A percentile compares a stretch with the other conserved stretches of the same genome.
phyloP scores from a whole-genome alignment of 805 yeast genomes.

The Zygoascus biomembranicola region DNA sequence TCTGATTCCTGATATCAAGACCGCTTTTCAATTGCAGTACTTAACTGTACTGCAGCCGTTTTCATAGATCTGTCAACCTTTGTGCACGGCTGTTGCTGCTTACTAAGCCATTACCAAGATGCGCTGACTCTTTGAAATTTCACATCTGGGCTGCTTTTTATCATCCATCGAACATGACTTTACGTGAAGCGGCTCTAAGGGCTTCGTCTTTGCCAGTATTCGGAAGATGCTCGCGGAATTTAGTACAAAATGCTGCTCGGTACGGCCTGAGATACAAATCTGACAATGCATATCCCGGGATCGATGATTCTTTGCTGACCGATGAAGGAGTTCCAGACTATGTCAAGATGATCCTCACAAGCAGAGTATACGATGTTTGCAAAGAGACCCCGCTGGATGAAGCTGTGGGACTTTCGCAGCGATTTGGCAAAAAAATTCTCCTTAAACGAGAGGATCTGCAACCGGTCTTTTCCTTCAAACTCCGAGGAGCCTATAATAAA shows the following conservation, averaged over 20 bases:
- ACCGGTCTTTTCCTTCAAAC: constrained; percentile 92
- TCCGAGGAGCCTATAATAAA: constrained; percentile 97
- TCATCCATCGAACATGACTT: neutral
- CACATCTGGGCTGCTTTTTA: neutral
- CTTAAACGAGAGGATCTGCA: constrained; percentile 87
- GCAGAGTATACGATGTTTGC: constrained; percentile 91
- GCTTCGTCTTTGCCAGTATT: neutral
- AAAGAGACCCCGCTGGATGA: constrained; percentile 78
- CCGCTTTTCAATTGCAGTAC: no score
- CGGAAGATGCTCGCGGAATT: no score
- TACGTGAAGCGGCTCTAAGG: neutral
- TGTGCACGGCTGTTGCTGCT: no score
- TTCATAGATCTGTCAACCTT: no score
- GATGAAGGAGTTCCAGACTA: constrained; percentile 63
- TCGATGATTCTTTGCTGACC: neutral
- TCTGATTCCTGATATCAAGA: no score
- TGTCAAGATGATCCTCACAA: constrained; percentile 78
- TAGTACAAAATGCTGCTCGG: no score
- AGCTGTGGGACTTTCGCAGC: constrained; percentile 68
- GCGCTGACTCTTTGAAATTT: neutral
- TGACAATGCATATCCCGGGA: neutral
- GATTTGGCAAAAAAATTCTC: constrained; percentile 64
- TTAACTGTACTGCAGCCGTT: no score
- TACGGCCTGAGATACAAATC: neutral
- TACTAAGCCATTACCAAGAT: no score